Conservation (phyloP, 2,329 filamentous ascomycete species). For the Aspergillus ustus region DNA sequence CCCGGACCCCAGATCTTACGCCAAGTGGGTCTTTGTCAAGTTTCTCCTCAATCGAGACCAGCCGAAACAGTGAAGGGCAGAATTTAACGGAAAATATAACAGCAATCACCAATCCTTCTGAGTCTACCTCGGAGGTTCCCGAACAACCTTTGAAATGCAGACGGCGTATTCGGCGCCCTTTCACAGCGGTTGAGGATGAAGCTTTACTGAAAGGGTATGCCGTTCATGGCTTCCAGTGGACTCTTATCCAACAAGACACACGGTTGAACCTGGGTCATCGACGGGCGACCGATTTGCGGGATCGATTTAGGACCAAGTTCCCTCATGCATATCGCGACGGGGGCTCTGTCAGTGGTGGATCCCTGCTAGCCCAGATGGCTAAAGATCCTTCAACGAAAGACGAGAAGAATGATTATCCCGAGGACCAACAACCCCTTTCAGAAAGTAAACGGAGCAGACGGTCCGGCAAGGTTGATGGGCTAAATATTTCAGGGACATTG, state of each 20-base stretch:
- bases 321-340: slow-evolving; percentile 59
- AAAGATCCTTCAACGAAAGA: slow-evolving; percentile 14
- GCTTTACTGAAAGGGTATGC: slow-evolving; percentile 63
- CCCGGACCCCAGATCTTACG: slow-evolving; percentile 21
- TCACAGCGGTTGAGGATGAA: slow-evolving; percentile 62
- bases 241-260: slow-evolving; percentile 60
- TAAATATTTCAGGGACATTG: slow-evolving; percentile 26
- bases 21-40: slow-evolving; percentile 27
- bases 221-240: slow-evolving; percentile 65
- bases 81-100: slow-evolving; percentile 31
- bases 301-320: slow-evolving; percentile 65
- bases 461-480: slow-evolving; percentile 23
- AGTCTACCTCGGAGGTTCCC: slow-evolving; percentile 52
- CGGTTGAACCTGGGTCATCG: slow-evolving; percentile 57
- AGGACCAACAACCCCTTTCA: slow-evolving; percentile 21
- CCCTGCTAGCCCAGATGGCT: slow-evolving; percentile 22
- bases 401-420: slow-evolving; percentile 10
- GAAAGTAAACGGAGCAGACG: slow-evolving; percentile 12
- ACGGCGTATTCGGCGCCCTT: slow-evolving; percentile 59
- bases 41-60: slow-evolving; percentile 23
- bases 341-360: slow-evolving; percentile 44
- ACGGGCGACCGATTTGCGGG: slow-evolving; percentile 63
- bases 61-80: slow-evolving; percentile 17
- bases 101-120: slow-evolving; percentile 38
- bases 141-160: slow-evolving; percentile 52